phyloP scores from a whole-genome alignment of 1,284 basidiomycete genomes.

The Laetiporus sulphureus region DNA sequence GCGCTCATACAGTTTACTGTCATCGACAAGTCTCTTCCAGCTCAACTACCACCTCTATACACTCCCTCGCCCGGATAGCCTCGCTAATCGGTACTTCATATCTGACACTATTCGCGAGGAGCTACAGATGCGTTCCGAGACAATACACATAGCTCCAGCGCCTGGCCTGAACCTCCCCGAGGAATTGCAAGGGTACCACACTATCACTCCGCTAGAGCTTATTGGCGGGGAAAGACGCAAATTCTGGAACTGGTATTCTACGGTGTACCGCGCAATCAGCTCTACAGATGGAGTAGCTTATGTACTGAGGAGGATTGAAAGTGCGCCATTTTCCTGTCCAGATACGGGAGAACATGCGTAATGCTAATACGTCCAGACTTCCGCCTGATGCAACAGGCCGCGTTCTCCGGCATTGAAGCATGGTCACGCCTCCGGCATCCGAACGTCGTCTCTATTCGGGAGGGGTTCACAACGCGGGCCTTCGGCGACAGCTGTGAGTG shows the following conservation, averaged over 20 bases:
- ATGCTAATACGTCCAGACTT: slow-evolving; percentile 51
- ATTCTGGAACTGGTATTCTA: slow-evolving; percentile 72
- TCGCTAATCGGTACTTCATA: slow-evolving; percentile 57
- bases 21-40: slow-evolving; percentile 28
- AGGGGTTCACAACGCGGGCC: slow-evolving; percentile 93
- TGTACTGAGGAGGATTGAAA: slow-evolving; percentile 80
- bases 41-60: slow-evolving; percentile 93
- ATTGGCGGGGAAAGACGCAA: slow-evolving; percentile 52
- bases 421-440: slow-evolving; percentile 90
- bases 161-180: slow-evolving; percentile 67
- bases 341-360: neutral
- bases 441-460: slow-evolving; percentile 77
- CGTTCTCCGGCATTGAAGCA: slow-evolving; percentile 79
- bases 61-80: slow-evolving; percentile 43
- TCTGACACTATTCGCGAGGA: slow-evolving; percentile 74
- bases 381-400: slow-evolving; percentile 74
- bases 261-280: slow-evolving; percentile 80
- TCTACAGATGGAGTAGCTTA: slow-evolving; percentile 78
- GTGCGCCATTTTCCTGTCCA: slow-evolving; percentile 37
- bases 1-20: neutral
- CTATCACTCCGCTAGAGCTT: slow-evolving; percentile 74
- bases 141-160: slow-evolving; percentile 43
- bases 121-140: slow-evolving; percentile 78
- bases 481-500: slow-evolving; percentile 88
- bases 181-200: slow-evolving; percentile 89